Percentiles rank a stretch among this genome's conserved stretches.
phyloP scores from a whole-genome alignment of 805 yeast genomes.

The Ogataea glucozyma region DNA sequence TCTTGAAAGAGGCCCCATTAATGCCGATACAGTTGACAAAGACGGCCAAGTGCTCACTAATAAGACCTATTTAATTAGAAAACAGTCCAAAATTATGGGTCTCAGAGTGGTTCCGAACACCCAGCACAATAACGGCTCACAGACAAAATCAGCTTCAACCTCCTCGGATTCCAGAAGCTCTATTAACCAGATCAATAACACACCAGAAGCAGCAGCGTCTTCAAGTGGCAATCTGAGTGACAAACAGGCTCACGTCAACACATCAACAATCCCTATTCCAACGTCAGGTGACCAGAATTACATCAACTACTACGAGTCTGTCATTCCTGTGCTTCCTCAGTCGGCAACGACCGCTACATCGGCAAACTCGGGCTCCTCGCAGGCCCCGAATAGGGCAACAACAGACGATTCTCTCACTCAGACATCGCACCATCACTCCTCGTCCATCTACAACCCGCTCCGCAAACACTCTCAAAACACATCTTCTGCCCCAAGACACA shows the following conservation, averaged over 20 bases:
- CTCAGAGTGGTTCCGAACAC: slow-evolving; percentile 19
- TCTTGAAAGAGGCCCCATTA: slow-evolving; percentile 3
- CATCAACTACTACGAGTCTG: slow-evolving; percentile 33
- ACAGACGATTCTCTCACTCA: background rate
- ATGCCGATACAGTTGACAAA: no score
- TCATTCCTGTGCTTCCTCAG: slow-evolving; percentile 34
- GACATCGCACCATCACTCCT: no score
- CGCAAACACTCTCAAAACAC: slow-evolving; percentile 5
- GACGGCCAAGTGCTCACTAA: slow-evolving; percentile 14
- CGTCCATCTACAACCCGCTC: slow-evolving; percentile 4
- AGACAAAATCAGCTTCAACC: background rate
- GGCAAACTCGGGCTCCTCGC: background rate
- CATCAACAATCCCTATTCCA: background rate
- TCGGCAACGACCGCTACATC: slow-evolving; percentile 4
- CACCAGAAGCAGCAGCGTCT: slow-evolving; percentile 10
- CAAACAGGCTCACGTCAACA: background rate
- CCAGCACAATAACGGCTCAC: background rate
- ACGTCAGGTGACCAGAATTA: slow-evolving; percentile 19
- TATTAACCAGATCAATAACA: slow-evolving; percentile 7
- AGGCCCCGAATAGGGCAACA: background rate
- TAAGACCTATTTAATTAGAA: slow-evolving; percentile 19
- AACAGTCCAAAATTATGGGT: slow-evolving; percentile 32
- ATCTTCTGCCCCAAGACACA: slow-evolving; percentile 12
- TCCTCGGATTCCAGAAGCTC: slow-evolving; percentile 14
- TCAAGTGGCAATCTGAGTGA: slow-evolving; percentile 10